These are phyloP conservation scores for Brasilioporus rufonigricans DNA, from an alignment of 768 basidiomycete species.

Conservation along the genomic window DNA sequence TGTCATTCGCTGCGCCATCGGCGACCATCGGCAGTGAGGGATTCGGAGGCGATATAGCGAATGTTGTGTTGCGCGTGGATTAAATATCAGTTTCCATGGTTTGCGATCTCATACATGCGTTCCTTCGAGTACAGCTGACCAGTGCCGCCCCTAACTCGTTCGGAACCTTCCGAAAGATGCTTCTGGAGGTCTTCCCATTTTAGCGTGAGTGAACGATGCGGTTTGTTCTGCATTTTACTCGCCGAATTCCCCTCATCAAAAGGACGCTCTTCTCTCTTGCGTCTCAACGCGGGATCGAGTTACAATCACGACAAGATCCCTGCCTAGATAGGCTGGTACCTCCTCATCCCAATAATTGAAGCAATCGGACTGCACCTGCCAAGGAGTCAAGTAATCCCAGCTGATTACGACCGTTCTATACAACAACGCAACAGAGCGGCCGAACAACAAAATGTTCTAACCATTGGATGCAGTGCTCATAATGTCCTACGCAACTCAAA, in stretches of 20 bases:
- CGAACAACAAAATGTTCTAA: not conserved
- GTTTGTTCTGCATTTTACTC: not conserved
- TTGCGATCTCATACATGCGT: too few species aligned
- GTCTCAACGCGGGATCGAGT: not conserved
- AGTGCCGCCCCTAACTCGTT: not conserved
- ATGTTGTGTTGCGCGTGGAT: slow-evolving; percentile 25
- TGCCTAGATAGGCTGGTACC: not conserved
- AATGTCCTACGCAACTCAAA: too few species aligned
- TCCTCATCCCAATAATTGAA: not conserved
- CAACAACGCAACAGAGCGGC: not conserved
- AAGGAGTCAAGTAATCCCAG: not conserved
- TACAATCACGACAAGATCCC: not conserved
- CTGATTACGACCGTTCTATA: not conserved
- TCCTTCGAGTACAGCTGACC: too few species aligned
- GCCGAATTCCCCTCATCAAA: not conserved
- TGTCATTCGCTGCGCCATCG: slow-evolving; percentile 45
- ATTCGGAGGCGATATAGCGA: slow-evolving; percentile 34
- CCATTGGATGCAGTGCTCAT: not conserved
- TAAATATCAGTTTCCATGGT: slow-evolving; percentile 3
- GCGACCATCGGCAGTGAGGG: slow-evolving; percentile 34
- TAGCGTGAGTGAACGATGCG: not conserved
- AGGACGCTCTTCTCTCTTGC: not conserved
- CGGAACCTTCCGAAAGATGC: slow-evolving; percentile 1
- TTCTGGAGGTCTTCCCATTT: not conserved
- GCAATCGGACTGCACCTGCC: not conserved